phyloP scores from a whole-genome alignment of 2,329 filamentous ascomycete species.

The Clonostachys solani region DNA sequence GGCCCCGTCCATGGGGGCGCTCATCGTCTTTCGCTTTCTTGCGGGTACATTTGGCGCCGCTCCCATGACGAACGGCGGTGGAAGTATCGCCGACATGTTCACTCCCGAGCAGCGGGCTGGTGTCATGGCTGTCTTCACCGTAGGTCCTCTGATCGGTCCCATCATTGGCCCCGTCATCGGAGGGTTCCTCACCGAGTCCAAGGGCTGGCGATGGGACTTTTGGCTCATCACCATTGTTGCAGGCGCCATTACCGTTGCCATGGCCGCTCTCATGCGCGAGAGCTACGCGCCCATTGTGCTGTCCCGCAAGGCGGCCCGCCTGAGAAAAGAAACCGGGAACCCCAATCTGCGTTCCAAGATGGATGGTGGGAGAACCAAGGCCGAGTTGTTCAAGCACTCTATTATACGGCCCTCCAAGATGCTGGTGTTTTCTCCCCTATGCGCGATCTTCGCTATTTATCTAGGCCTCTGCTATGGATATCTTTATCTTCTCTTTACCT shows the following conservation, averaged over 20 bases:
- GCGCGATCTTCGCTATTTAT: constrained; percentile 61
- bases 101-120: constrained; percentile 53
- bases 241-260: constrained; percentile 4
- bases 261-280: constrained; percentile 44
- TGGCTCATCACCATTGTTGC: constrained; percentile 22
- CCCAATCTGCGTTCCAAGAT: constrained; percentile 37
- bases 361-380: constrained; percentile 9
- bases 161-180: constrained; percentile 44
- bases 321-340: constrained; percentile 48
- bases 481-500: constrained; percentile 50
- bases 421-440: constrained; percentile 57
- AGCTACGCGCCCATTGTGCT: constrained; percentile 56
- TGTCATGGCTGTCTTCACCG: constrained; percentile 61
- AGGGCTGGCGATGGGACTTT: constrained; percentile 45
- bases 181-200: constrained; percentile 29
- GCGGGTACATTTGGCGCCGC: constrained; percentile 56
- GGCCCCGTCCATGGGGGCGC: constrained; percentile 58
- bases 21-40: constrained; percentile 60
- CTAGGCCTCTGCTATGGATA: constrained; percentile 60
- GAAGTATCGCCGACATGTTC: constrained; percentile 62
- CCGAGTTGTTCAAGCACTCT: constrained; percentile 43
- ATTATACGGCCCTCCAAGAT: constrained; percentile 60
- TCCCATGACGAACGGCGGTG: constrained; percentile 63
- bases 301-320: constrained; percentile 47
- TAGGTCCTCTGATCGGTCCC: constrained; percentile 57